Evolutionary conservation across 148 eudicot genomes (phyloP).

Genomic region (Nyssa sinensis): DNA sequence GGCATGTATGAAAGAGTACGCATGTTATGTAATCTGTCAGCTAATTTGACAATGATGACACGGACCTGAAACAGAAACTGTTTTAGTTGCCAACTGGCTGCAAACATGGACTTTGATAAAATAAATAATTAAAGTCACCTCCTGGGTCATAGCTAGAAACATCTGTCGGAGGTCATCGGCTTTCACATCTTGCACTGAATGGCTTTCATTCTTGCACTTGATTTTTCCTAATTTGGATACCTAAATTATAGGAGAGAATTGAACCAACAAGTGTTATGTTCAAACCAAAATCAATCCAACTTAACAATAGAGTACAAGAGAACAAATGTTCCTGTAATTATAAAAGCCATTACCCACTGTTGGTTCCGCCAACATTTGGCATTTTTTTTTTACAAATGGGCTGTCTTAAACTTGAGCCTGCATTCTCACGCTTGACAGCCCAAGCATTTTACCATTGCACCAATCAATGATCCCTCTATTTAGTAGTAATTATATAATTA

Average conservation of each 20-base stretch:
- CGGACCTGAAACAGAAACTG: conserved; percentile 67
- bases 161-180: conserved; percentile 97
- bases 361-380: too few species aligned
- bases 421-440: too few species aligned
- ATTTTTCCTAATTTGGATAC: conserved; percentile 96
- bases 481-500: not conserved
- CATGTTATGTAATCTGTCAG: conserved; percentile 99
- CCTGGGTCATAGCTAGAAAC: conserved; percentile 99
- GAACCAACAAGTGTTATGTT: not conserved
- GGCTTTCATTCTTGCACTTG: conserved; percentile 67
- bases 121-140: conserved; percentile 39
- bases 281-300: not conserved
- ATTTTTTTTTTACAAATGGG: too few species aligned
- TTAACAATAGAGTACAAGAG: not conserved
- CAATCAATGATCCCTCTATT: not conserved
- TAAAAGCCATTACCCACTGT: too few species aligned
- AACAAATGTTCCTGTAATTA: too few species aligned
- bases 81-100: conserved; percentile 1
- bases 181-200: conserved; percentile 83
- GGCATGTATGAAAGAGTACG: conserved; percentile 98
- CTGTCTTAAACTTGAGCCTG: too few species aligned
- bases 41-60: conserved; percentile 93
- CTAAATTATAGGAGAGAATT: conserved; percentile 33
- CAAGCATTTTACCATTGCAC: not conserved
- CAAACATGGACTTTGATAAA: not conserved